Conservation (phyloP, 176 grass and related monocot genomes). For the Canna indica region DNA sequence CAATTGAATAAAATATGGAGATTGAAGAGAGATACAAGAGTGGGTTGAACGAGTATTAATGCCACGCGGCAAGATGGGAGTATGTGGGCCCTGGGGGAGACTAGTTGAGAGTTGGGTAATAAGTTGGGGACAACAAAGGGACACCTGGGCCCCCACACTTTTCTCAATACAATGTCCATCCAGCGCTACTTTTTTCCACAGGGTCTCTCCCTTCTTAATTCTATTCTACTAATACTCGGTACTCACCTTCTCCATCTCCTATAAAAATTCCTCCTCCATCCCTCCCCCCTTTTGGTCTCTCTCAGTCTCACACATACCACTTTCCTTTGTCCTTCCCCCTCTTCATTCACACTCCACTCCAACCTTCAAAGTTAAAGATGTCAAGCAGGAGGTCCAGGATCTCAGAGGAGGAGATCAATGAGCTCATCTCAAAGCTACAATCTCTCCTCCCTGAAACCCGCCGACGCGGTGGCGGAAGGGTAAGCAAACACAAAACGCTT, state of each 20-base stretch:
- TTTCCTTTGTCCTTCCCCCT: not conserved
- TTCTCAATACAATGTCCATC: not conserved
- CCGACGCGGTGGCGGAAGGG: conserved; percentile 32
- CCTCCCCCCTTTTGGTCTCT: not conserved
- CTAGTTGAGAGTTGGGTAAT: not conserved
- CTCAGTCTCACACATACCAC: not conserved
- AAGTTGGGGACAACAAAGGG: not conserved
- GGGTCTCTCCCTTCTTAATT: not conserved
- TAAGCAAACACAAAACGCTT: not conserved
- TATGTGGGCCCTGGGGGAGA: not conserved
- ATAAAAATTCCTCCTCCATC: not conserved
- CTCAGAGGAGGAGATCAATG: conserved; percentile 67
- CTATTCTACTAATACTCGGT: no score
- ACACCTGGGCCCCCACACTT: not conserved
- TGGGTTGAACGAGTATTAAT: not conserved
- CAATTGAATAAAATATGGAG: not conserved
- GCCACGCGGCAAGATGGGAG: not conserved
- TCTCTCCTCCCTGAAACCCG: conserved; percentile 41
- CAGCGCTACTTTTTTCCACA: not conserved
- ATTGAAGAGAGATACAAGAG: not conserved
- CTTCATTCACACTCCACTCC: not conserved
- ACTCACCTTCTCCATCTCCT: not conserved
- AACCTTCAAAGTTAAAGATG: conserved; percentile 13
- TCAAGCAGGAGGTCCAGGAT: conserved; percentile 46
- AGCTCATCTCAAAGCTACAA: conserved; percentile 77